Evolutionary conservation across 2,329 filamentous ascomycete species (phyloP), one percentile per base, ranked within the genome.

Genomic region (Cladophialophora bantiana): DNA sequence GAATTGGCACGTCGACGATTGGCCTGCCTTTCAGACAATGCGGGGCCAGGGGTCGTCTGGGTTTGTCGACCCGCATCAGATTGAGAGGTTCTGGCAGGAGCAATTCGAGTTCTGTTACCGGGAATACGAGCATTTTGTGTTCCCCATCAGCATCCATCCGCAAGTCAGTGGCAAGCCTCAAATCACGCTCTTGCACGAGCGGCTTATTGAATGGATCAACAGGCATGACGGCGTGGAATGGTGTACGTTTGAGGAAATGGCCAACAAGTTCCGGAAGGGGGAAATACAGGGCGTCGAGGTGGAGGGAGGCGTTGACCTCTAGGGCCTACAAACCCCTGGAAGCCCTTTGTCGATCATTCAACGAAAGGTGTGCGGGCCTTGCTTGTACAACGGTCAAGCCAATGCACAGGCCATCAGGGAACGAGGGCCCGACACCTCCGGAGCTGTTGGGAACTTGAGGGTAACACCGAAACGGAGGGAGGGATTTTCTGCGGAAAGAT

Each of bases 241-340:
- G 78, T 76, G 79, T 57, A 80, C 78, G 0, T 90, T 92, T 81
- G 88, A 86, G 73, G 83, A 90, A 74, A 91, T 93, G 79, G 67
- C 64, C 38, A 89, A 91, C 74, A 86, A 91, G 40, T 93, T 92
- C 77, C 92, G 91, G 80, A 83, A 70, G 84, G 79, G 66, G 26
- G 59, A 59, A 40, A 64, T 70, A 6, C 35, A 59, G 31, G 81
- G 81, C 2, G 79, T 83, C 1, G 78, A 83, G 70, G 63, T 68
- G 7, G 54, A 62, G 26, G 66, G 63, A 40, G 63, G 68, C 7
- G 53, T 64, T 58, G 66, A 62, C 42, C 38, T 64, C 35, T 64
- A 50, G 48, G 50, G 38, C 45, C 40, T 15, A 36, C 42, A 31
- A 3, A 32, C 35, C 7, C 18, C 5, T 20, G 35, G n/a, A 5